A percentile compares a stretch with the other conserved stretches of the same genome.
Conservation (phyloP, 352 stramenopile species). For the Globisporangium abappressorium region DNA sequence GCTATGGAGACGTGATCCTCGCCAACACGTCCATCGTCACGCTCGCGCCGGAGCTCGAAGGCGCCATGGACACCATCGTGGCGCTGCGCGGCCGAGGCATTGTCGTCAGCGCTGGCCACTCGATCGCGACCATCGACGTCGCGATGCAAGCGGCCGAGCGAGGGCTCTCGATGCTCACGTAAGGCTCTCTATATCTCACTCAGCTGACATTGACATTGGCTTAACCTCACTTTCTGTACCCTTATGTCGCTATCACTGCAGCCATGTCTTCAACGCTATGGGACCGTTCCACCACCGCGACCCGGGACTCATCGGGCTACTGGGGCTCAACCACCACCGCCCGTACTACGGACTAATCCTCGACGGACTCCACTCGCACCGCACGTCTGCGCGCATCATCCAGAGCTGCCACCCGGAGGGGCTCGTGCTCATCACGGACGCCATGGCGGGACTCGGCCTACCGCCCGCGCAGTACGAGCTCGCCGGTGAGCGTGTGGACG, state of each 20-base stretch:
- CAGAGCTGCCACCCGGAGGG: constrained; percentile 74
- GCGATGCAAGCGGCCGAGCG: constrained; percentile 56
- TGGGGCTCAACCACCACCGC: constrained; percentile 45
- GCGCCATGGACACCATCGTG: constrained; percentile 35
- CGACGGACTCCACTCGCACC: constrained; percentile 87
- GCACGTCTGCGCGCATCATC: constrained; percentile 75
- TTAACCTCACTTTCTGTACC: neutral
- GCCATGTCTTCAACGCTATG: constrained; percentile 92
- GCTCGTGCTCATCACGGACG: constrained; percentile 81
- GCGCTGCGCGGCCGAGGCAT: constrained; percentile 27
- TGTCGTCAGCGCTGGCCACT: constrained; percentile 76
- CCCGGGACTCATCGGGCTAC: constrained; percentile 84
- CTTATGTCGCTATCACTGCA: constrained; percentile 6
- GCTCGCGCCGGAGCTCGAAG: constrained; percentile 82
- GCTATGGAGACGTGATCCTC: constrained; percentile 43
- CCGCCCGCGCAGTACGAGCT: constrained; percentile 69
- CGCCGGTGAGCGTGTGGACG: constrained; percentile 61
- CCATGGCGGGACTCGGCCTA: constrained; percentile 83
- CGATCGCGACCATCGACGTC: constrained; percentile 62
- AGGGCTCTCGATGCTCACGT: constrained; percentile 84
- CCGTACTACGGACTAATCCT: constrained; percentile 85
- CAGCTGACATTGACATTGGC: neutral
- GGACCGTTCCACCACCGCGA: constrained; percentile 88
- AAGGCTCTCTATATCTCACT: constrained; percentile 11
- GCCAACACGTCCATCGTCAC: constrained; percentile 78